A percentile compares a stretch with the other conserved stretches of the same genome.
These are phyloP conservation scores for Lasiodiplodia sp. DNA, from an alignment of 2,329 filamentous ascomycete species.

Conservation along the genomic window DNA sequence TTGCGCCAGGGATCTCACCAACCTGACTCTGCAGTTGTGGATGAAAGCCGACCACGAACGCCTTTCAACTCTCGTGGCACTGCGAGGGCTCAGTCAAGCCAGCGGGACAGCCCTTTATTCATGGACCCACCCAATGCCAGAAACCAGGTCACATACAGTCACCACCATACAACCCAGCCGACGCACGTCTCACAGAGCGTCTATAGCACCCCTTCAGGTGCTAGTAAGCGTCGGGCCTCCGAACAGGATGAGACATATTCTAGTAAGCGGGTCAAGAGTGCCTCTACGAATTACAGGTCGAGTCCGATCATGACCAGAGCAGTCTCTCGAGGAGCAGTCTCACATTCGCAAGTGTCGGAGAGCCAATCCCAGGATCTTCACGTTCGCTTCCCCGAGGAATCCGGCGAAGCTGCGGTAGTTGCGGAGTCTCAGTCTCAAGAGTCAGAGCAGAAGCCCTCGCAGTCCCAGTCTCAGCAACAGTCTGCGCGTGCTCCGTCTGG, in stretches of 20 bases:
- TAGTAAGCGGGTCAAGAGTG: neutral
- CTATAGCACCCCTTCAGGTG: neutral
- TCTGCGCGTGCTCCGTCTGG: neutral
- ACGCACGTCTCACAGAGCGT: neutral
- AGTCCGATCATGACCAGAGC: constrained; percentile 9
- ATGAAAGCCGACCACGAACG: neutral
- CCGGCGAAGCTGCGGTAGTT: neutral
- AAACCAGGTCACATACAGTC: neutral
- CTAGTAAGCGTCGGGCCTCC: neutral
- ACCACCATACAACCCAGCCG: neutral
- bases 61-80: neutral
- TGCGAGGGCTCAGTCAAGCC: neutral
- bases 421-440: neutral
- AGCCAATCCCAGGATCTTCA: neutral
- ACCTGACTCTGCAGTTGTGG: neutral
- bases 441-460: neutral
- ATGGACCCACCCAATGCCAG: neutral
- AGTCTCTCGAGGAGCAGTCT: neutral
- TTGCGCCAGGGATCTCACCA: neutral
- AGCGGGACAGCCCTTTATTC: neutral
- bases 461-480: neutral
- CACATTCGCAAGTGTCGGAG: constrained; percentile 4
- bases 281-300: neutral
- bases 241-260: neutral
- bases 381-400: neutral